Base-by-base conservation (phyloP, 306 rosid species). In the Medicago lupulina region DNA sequence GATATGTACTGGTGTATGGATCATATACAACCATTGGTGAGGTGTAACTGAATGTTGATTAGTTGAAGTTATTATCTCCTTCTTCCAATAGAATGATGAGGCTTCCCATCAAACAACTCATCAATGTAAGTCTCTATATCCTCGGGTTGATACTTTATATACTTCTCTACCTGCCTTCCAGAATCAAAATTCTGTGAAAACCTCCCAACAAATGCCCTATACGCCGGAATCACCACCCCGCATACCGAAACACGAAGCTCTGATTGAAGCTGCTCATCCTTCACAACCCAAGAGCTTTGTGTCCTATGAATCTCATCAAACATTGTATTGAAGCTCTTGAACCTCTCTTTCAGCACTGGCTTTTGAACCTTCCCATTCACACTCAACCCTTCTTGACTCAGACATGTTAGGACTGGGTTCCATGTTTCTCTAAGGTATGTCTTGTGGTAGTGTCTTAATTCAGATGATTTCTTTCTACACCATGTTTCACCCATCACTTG, bases 271-370 rank as follows among this genome's bases (percentile, higher is more conserved):
- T 95, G 98, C 21, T 89, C 97, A 36, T 92, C 98, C 49, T 88
- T 87, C 67, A 95, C 97, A 6, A 95, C 91, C 98, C 98, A 95
- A n/a, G 87, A 13, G 84, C 96, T 86, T 78, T 95, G 98, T 39
- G 95, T 88, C 80, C 64, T 95, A 86, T 92, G 98, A 34, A 92
- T 92, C 57, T 92, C 97, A 0, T 95, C 98, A n/a, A 95, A 90
- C 86, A 84, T 6, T 0, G 87, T 17, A 6, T 90, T 95, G 82
- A 95, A 95, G 55, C 80, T 83, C 83, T 92, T 95, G 77, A 95
- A 95, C 86, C 98, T 83, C 78, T 95, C 98, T 76, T 95, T 95
- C 64, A 95, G 76, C 16, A 83, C 79, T 0, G 92, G 89, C 77
- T 89, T 95, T 8, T 87, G 82, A 21, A 89, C 91, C 83, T 90